Evolutionary conservation across 768 basidiomycete species (phyloP).

Genomic region (Lenzites betulinus): DNA sequence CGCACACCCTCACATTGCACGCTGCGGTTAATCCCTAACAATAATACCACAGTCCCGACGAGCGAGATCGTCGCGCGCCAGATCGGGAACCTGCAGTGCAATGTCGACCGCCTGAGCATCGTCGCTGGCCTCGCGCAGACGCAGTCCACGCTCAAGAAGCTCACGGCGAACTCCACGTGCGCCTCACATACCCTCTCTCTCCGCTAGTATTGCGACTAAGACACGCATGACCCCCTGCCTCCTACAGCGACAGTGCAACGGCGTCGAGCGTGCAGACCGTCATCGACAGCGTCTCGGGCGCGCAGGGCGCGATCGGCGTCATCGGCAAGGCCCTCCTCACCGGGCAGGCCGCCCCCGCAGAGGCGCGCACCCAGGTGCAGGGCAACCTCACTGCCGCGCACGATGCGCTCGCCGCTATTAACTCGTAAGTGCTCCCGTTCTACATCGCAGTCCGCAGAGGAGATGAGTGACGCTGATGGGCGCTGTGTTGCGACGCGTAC

Average conservation of each 20-base stretch:
- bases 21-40: too few species aligned
- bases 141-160: conserved; percentile 22
- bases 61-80: conserved; percentile 26
- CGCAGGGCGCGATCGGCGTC: conserved; percentile 22
- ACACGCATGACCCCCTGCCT: too few species aligned
- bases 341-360: conserved; percentile 27
- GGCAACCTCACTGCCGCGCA: conserved; percentile 21
- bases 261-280: conserved; percentile 4
- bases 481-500: not conserved
- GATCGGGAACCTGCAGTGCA: conserved; percentile 36
- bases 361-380: conserved; percentile 25
- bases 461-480: not conserved
- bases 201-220: not conserved
- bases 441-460: too few species aligned
- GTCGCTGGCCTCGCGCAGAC: conserved; percentile 29
- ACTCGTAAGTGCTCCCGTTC: conserved; percentile 5
- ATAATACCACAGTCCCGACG: conserved; percentile 2
- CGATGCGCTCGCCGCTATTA: conserved; percentile 7
- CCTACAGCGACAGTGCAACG: conserved; percentile 8
- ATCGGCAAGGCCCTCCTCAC: conserved; percentile 29
- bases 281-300: conserved; percentile 12
- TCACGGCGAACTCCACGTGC: conserved; percentile 22
- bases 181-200: not conserved
- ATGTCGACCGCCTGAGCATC: conserved; percentile 35
- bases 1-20: not conserved